Percentiles rank a stretch among this genome's conserved stretches.
Conservation (phyloP, 257 asterid species). For the Misopates orontium region DNA sequence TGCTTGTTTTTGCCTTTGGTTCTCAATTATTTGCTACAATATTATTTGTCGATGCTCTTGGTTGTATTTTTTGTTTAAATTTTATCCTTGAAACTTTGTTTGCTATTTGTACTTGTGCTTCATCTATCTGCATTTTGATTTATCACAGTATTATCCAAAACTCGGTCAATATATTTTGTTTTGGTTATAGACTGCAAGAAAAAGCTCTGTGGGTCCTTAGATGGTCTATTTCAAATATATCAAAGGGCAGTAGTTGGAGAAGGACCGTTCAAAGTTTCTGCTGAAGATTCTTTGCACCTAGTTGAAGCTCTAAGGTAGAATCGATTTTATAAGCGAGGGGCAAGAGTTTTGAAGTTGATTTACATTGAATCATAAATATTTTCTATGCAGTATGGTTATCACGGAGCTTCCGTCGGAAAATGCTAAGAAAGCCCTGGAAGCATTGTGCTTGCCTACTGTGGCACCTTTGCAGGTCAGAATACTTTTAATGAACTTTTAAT, state of each 20-base stretch:
- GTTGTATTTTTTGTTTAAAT: constrained; percentile 3
- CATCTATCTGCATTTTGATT: constrained; percentile 18
- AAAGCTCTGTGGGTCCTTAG: constrained; percentile 81
- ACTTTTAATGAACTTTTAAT: constrained; percentile 29
- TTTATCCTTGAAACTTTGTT: constrained; percentile 22
- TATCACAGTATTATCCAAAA: constrained; percentile 6
- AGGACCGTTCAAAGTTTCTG: constrained; percentile 91
- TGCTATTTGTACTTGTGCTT: not conserved
- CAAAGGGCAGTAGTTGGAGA: constrained; percentile 86
- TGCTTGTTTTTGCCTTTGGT: constrained; percentile 10
- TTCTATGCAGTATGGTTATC: constrained; percentile 74
- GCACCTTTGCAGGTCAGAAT: constrained; percentile 76
- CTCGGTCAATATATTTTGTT: constrained; percentile 7
- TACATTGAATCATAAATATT: constrained; percentile 34
- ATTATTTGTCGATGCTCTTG: not conserved
- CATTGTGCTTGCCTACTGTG: constrained; percentile 79
- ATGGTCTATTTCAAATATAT: constrained; percentile 87
- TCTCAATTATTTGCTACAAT: not conserved
- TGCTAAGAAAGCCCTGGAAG: constrained; percentile 91
- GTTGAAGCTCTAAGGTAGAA: constrained; percentile 95
- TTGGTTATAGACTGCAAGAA: constrained; percentile 78
- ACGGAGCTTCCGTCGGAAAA: constrained; percentile 94
- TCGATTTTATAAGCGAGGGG: constrained; percentile 22
- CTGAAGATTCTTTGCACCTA: constrained; percentile 88
- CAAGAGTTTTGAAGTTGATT: constrained; percentile 18